A percentile compares a stretch with the other conserved stretches of the same genome.
Evolutionary conservation across 768 basidiomycete species (phyloP).

Genomic region (Hemileccinum impolitum): DNA sequence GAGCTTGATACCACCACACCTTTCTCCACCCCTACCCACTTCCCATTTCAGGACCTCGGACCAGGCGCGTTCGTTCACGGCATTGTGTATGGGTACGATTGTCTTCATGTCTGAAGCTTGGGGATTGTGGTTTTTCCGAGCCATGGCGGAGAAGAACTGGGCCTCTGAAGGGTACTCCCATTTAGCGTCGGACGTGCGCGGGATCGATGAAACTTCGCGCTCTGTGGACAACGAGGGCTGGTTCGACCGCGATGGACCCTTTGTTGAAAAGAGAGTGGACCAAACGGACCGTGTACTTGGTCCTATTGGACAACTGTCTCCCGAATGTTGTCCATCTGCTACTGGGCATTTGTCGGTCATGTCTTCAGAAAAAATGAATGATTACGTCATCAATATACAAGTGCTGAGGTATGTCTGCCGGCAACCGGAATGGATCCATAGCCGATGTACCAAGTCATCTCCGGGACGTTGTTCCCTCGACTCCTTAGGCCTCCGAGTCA

Average conservation of each 20-base stretch:
- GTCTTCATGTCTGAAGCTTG: slow-evolving; percentile 87
- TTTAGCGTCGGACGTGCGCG: slow-evolving; percentile 62
- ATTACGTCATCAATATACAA: background rate
- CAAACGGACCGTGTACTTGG: slow-evolving; percentile 48
- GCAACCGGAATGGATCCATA: too few relatives aligned
- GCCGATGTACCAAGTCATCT: background rate
- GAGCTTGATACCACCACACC: slow-evolving; percentile 77
- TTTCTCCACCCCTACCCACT: slow-evolving; percentile 70
- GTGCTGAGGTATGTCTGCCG: too few relatives aligned
- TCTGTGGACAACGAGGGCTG: slow-evolving; percentile 54
- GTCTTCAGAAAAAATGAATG: background rate
- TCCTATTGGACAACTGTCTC: slow-evolving; percentile 63
- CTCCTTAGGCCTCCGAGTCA: too few relatives aligned
- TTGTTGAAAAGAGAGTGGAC: slow-evolving; percentile 30
- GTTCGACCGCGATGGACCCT: slow-evolving; percentile 5
- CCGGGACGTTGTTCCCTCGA: too few relatives aligned
- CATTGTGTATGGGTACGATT: slow-evolving; percentile 98
- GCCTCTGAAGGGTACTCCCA: slow-evolving; percentile 99
- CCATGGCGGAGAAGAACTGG: slow-evolving; percentile 99
- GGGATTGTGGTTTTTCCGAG: slow-evolving; percentile 89
- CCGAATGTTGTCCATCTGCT: slow-evolving; percentile 36
- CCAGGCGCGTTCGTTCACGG: slow-evolving; percentile 96
- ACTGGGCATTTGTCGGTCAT: slow-evolving; percentile 46
- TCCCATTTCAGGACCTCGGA: slow-evolving; percentile 82
- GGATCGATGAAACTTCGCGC: slow-evolving; percentile 87